These are phyloP conservation scores for Fusarium tjaetaba DNA, from an alignment of 2,329 filamentous ascomycete genomes.

Conservation along the genomic window DNA sequence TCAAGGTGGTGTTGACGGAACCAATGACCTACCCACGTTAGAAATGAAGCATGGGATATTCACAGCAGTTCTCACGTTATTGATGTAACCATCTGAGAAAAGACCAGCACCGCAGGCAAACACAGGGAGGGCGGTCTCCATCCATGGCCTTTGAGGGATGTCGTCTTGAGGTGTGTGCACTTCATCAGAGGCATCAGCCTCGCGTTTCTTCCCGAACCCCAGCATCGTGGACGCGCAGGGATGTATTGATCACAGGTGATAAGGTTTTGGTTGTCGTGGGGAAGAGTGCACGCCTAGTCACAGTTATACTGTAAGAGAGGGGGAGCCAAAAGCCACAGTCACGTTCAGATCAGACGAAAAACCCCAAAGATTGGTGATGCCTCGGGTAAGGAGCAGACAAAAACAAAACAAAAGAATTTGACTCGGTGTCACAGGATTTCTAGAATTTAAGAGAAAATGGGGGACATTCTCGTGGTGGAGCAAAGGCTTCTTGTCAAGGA, in stretches of 20 bases:
- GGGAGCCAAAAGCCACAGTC: background rate
- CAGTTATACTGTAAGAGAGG: background rate
- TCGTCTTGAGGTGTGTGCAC: background rate
- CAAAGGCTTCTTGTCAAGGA: background rate
- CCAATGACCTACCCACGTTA: constrained; percentile 76
- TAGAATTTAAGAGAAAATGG: constrained; percentile 2
- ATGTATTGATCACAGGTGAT: background rate
- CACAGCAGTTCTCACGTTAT: constrained; percentile 67
- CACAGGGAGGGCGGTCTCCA: constrained; percentile 65
- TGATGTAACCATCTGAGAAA: constrained; percentile 92
- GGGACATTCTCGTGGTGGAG: background rate
- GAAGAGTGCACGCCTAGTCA: constrained; percentile 9
- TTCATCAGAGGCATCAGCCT: constrained; percentile 19
- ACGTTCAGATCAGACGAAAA: background rate
- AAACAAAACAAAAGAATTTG: background rate
- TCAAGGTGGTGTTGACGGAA: constrained; percentile 82
- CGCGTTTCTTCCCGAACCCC: constrained; percentile 27
- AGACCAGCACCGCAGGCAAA: constrained; percentile 90
- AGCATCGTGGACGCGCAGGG: constrained; percentile 22
- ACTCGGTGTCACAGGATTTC: constrained; percentile 16
- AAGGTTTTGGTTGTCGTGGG: background rate
- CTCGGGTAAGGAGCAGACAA: background rate
- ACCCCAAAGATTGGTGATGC: background rate
- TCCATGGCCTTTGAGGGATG: constrained; percentile 25
- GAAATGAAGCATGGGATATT: background rate